Evolutionary conservation across 2,329 filamentous ascomycete genomes (phyloP).

Genomic region (Cyphellophora attinorum): DNA sequence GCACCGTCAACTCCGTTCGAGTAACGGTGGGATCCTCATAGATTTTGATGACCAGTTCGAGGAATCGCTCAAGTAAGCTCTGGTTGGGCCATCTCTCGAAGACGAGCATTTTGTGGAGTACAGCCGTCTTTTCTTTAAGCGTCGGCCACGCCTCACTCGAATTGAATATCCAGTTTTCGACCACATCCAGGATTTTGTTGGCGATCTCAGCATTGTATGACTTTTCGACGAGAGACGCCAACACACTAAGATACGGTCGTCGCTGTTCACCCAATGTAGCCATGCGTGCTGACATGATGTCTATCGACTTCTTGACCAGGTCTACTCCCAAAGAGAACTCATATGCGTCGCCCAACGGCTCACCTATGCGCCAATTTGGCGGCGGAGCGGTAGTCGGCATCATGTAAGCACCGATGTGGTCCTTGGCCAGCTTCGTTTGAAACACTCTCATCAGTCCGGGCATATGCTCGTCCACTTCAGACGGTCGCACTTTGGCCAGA

Average conservation of each 20-base stretch:
- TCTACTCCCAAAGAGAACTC: constrained; percentile 84
- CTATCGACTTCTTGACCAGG: constrained; percentile 89
- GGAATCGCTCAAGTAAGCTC: constrained; percentile 81
- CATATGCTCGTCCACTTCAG: constrained; percentile 84
- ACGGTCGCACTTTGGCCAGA: constrained; percentile 71
- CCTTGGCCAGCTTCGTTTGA: constrained; percentile 81
- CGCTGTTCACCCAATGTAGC: constrained; percentile 83
- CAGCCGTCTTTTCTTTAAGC: constrained; percentile 96
- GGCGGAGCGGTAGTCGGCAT: constrained; percentile 28
- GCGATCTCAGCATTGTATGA: constrained; percentile 80
- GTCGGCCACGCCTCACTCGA: constrained; percentile 94
- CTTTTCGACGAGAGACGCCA: constrained; percentile 91
- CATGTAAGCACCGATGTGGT: constrained; percentile 72
- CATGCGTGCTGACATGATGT: constrained; percentile 86
- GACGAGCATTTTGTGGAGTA: constrained; percentile 96
- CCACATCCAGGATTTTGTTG: constrained; percentile 85
- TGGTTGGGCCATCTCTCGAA: constrained; percentile 81
- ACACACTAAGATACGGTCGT: constrained; percentile 84
- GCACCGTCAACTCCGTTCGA: constrained; percentile 86
- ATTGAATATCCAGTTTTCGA: constrained; percentile 92
- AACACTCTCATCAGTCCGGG: constrained; percentile 83
- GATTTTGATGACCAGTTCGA: constrained; percentile 92
- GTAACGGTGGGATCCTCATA: constrained; percentile 97
- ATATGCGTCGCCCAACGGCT: constrained; percentile 51
- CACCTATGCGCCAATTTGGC: constrained; percentile 30